phyloP scores from a whole-genome alignment of 1,139 yeast genomes.

The Torulaspora globosa region DNA sequence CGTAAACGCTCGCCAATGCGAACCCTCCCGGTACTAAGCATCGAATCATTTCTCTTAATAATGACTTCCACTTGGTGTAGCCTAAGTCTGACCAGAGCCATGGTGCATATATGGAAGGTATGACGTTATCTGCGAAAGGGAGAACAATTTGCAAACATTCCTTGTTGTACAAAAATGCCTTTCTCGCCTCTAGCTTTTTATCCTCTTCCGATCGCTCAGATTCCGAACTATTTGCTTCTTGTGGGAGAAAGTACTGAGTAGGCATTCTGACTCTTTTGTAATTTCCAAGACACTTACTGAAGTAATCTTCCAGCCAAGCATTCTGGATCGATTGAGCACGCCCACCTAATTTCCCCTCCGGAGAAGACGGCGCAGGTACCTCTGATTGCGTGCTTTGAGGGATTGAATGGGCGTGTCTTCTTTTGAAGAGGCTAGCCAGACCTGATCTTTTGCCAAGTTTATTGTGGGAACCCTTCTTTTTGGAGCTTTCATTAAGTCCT shows the following conservation, averaged over 20 bases:
- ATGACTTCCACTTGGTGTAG: conserved; percentile 29
- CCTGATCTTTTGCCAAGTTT: conserved; percentile 15
- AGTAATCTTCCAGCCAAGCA: conserved; percentile 15
- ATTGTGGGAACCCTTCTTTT: conserved; percentile 8
- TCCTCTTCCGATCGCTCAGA: conserved; percentile 9
- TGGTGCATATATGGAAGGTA: conserved; percentile 33
- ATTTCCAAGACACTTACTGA: conserved; percentile 12
- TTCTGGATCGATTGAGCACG: conserved; percentile 13
- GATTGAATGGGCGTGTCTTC: conserved; percentile 11
- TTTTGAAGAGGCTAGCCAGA: conserved; percentile 17
- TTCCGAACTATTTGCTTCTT: conserved; percentile 13
- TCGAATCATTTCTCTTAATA: conserved; percentile 31
- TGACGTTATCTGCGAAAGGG: conserved; percentile 28
- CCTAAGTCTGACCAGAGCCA: conserved; percentile 30
- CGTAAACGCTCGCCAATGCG: conserved; percentile 25
- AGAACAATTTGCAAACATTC: conserved; percentile 25
- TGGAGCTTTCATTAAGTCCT: conserved; percentile 2
- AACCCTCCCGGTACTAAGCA: conserved; percentile 33
- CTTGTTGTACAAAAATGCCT: conserved; percentile 19
- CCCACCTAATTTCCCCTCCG: conserved; percentile 7
- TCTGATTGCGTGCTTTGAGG: neutral
- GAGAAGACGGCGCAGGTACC: conserved; percentile 6
- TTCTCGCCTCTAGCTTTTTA: conserved; percentile 15
- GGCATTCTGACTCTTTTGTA: conserved; percentile 15
- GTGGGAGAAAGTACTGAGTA: conserved; percentile 14